phyloP scores from a whole-genome alignment of 768 basidiomycete genomes.

The Lactarius trivialis region DNA sequence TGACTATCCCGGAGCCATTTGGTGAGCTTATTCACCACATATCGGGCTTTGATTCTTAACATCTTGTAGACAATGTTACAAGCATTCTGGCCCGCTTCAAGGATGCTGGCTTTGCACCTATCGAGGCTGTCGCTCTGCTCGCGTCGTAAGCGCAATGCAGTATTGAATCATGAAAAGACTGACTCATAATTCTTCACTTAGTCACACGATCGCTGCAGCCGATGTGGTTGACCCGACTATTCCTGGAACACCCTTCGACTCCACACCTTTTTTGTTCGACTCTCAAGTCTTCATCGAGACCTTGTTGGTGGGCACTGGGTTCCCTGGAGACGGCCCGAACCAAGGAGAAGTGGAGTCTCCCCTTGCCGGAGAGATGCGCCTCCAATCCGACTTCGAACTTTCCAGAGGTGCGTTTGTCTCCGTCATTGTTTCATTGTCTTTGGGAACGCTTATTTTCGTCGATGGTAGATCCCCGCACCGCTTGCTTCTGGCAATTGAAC shows the following conservation, averaged over 20 bases:
- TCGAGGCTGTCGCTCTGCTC: conserved; percentile 32
- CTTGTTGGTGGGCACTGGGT: conserved; percentile 10
- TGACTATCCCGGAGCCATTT: conserved; percentile 34
- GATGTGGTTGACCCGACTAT: conserved; percentile 28
- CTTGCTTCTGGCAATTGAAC: conserved; percentile 32
- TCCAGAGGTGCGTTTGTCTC: conserved; percentile 24
- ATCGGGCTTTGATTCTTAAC: conserved; percentile 16
- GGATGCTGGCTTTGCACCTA: conserved; percentile 30
- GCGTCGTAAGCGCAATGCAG: conserved; percentile 24
- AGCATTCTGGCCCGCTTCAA: conserved; percentile 27
- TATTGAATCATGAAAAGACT: conserved; percentile 10
- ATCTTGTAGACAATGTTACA: conserved; percentile 20
- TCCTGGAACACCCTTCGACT: conserved; percentile 32
- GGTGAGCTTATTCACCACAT: background rate
- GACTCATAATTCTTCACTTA: background rate
- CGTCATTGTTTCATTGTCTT: background rate
- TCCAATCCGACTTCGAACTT: conserved; percentile 9
- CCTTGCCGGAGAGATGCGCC: conserved; percentile 7
- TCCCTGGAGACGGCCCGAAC: background rate
- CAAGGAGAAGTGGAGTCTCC: background rate
- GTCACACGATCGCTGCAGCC: conserved; percentile 23
- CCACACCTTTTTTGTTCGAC: conserved; percentile 28
- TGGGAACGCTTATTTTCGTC: no score
- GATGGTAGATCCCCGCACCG: conserved; percentile 28
- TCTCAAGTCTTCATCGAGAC: conserved; percentile 30